These are phyloP conservation scores for Corylus heterophylla DNA, from an alignment of 306 rosid species.

Conservation along the genomic window DNA sequence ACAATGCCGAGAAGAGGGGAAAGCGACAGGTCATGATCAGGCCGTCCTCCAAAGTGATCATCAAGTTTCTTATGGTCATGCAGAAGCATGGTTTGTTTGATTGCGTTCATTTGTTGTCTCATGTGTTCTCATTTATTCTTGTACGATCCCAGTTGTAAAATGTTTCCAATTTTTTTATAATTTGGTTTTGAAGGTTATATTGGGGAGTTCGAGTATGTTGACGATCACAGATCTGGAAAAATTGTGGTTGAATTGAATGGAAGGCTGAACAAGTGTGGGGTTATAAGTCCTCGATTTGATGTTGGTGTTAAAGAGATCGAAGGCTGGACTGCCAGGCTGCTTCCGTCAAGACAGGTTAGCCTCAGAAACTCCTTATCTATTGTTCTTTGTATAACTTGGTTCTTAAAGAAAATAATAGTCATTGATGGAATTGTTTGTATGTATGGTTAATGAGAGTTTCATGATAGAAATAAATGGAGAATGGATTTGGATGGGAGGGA, in stretches of 20 bases:
- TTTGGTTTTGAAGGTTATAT: constrained; percentile 43
- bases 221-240: constrained; percentile 65
- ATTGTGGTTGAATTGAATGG: constrained; percentile 69
- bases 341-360: constrained; percentile 68
- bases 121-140: background rate
- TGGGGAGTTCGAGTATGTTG: constrained; percentile 66
- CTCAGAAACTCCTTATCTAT: background rate
- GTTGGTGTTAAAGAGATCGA: constrained; percentile 63
- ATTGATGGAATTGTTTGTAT: background rate
- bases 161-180: background rate
- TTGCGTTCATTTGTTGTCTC: background rate
- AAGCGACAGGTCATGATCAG: constrained; percentile 51
- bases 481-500: background rate
- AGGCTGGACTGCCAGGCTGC: constrained; percentile 67
- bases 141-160: no score
- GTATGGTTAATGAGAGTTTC: background rate
- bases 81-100: constrained; percentile 55
- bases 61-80: constrained; percentile 45
- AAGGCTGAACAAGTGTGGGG: constrained; percentile 70
- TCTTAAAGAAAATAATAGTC: background rate
- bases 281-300: constrained; percentile 71
- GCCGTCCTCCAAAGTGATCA: constrained; percentile 42
- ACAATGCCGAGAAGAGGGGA: constrained; percentile 47
- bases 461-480: background rate
- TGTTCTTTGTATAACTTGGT: background rate